Evolutionary conservation across 2,329 filamentous ascomycete genomes (phyloP).

Genomic region (Didymella keratinophila): DNA sequence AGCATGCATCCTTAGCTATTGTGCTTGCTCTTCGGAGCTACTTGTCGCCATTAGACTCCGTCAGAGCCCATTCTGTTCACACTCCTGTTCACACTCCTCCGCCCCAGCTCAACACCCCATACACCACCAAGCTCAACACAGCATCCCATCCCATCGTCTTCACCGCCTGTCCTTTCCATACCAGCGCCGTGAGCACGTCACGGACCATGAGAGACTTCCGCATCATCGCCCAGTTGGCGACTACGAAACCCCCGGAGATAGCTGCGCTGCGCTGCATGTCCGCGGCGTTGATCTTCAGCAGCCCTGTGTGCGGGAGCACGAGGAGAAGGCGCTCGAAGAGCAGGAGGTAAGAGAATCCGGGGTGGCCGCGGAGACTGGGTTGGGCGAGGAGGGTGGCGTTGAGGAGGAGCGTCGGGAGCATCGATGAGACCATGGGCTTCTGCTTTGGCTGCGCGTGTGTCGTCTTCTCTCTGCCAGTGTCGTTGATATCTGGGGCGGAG

Average conservation of each 20-base stretch:
- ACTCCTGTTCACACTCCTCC: constrained; percentile 9
- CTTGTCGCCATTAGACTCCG: too few species aligned
- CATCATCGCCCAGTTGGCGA: constrained; percentile 34
- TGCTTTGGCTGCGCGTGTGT: constrained; percentile 4
- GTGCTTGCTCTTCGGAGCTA: too few species aligned
- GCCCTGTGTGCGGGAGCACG: constrained; percentile 32
- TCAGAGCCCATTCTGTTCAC: too few species aligned
- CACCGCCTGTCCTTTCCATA: constrained; percentile 28
- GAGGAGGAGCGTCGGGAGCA: constrained; percentile 39
- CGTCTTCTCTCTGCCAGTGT: constrained; percentile 3
- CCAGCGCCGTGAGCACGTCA: constrained; percentile 21
- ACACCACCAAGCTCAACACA: constrained; percentile 29
- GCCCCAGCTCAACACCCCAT: constrained; percentile 33
- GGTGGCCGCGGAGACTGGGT: constrained; percentile 25
- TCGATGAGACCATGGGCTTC: constrained; percentile 26
- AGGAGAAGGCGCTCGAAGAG: constrained; percentile 33
- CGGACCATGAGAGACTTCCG: constrained; percentile 21
- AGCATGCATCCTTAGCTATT: too few species aligned
- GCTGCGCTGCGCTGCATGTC: constrained; percentile 34
- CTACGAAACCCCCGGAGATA: constrained; percentile 36
- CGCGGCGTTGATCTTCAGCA: constrained; percentile 24
- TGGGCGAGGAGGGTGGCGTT: constrained; percentile 35
- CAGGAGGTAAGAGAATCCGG: constrained; percentile 32
- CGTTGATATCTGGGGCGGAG: constrained; percentile 23
- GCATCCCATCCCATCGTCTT: constrained; percentile 42